phyloP scores from a whole-genome alignment of 306 rosid species.

The Citrullus mucosospermus region DNA sequence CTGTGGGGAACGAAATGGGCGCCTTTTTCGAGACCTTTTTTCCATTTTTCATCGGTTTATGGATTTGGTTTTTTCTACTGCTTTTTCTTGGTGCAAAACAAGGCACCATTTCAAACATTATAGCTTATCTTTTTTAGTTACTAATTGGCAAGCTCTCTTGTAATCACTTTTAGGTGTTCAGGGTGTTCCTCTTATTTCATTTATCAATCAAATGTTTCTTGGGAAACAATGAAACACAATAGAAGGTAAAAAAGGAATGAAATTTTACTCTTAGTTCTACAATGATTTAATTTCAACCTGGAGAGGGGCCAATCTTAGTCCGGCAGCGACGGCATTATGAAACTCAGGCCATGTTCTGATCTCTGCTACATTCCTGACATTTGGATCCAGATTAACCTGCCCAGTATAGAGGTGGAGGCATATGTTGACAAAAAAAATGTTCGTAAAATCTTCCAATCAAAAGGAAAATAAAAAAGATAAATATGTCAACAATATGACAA shows the following conservation, averaged over 20 bases:
- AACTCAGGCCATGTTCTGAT: conserved; percentile 95
- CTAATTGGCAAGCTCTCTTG: too few species aligned
- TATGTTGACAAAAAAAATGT: neutral
- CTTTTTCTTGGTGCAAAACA: too few species aligned
- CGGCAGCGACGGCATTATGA: conserved; percentile 96
- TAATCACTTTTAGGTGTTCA: too few species aligned
- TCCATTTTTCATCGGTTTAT: too few species aligned
- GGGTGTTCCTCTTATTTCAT: too few species aligned
- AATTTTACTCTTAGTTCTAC: neutral
- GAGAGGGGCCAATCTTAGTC: conserved; percentile 89
- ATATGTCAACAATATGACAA: neutral
- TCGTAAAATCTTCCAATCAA: neutral
- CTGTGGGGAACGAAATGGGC: too few species aligned
- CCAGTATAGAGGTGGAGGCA: conserved; percentile 1
- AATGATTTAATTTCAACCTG: conserved; percentile 43
- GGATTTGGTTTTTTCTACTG: too few species aligned
- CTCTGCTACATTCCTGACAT: conserved; percentile 74
- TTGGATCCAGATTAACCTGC: conserved; percentile 87
- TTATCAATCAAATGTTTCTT: too few species aligned
- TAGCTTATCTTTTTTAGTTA: too few species aligned
- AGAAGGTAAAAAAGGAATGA: neutral
- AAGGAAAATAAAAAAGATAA: neutral
- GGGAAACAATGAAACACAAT: neutral
- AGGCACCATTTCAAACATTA: too few species aligned
- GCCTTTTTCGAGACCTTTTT: too few species aligned